Evolutionary conservation across 805 yeast species (phyloP).

Genomic region (Candida tibetensis): DNA sequence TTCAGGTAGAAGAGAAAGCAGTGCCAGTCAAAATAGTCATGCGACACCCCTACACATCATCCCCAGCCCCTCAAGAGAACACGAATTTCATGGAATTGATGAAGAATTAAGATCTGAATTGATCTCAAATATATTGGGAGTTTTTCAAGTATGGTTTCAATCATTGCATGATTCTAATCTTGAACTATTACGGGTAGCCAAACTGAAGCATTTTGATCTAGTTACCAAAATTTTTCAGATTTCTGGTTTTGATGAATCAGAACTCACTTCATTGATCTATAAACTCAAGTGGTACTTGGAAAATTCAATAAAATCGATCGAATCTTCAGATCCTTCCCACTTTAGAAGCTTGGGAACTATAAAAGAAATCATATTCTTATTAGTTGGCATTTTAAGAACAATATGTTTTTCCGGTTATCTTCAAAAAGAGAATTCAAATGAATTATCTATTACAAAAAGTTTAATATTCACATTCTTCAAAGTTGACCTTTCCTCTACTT

Average conservation of each 20-base stretch:
- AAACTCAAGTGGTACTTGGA: slow-evolving; percentile 17
- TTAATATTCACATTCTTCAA: slow-evolving; percentile 22
- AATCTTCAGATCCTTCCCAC: slow-evolving; percentile 9
- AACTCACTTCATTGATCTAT: slow-evolving; percentile 15
- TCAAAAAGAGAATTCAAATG: slow-evolving; percentile 14
- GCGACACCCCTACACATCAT: neutral
- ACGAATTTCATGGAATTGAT: slow-evolving; percentile 17
- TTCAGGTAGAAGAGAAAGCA: slow-evolving; percentile 1
- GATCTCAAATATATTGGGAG: slow-evolving; percentile 20
- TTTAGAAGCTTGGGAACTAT: slow-evolving; percentile 16
- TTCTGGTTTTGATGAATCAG: slow-evolving; percentile 18
- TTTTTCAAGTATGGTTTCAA: slow-evolving; percentile 23
- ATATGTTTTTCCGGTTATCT: slow-evolving; percentile 16
- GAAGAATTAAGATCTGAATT: slow-evolving; percentile 22
- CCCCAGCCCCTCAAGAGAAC: neutral
- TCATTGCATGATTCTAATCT: slow-evolving; percentile 11
- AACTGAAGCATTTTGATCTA: slow-evolving; percentile 9
- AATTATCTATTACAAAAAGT: slow-evolving; percentile 18
- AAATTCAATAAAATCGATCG: slow-evolving; percentile 13
- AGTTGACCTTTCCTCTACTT: slow-evolving; percentile 19
- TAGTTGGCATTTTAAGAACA: slow-evolving; percentile 24
- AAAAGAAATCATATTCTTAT: slow-evolving; percentile 24
- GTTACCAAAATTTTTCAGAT: slow-evolving; percentile 17
- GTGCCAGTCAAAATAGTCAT: slow-evolving; percentile 3
- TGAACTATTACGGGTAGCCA: slow-evolving; percentile 3